These are phyloP conservation scores for Coccinonectria pachysandricola DNA, from an alignment of 2,329 filamentous ascomycete species.

Conservation along the genomic window DNA sequence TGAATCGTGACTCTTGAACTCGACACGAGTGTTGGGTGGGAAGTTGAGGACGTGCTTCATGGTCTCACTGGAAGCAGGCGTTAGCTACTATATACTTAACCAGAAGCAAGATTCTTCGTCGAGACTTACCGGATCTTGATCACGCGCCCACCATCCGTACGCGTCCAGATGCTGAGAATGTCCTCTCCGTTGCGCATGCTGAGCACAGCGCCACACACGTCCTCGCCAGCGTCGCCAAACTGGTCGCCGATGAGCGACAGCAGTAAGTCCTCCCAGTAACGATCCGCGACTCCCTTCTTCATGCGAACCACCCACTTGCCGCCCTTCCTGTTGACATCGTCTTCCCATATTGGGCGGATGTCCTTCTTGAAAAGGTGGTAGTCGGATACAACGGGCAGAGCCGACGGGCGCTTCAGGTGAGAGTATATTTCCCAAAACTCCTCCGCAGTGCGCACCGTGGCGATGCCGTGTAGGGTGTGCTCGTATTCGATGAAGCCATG, in stretches of 20 bases:
- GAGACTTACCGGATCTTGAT: constrained; percentile 86
- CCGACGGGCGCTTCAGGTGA: constrained; percentile 82
- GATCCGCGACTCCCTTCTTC: constrained; percentile 94
- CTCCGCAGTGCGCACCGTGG: constrained; percentile 70
- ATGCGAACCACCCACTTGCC: constrained; percentile 96
- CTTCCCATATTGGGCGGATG: constrained; percentile 95
- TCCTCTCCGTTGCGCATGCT: constrained; percentile 94
- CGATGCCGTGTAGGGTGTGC: constrained; percentile 85
- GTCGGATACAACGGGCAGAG: constrained; percentile 83
- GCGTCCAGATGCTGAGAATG: constrained; percentile 95
- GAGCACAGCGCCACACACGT: constrained; percentile 89
- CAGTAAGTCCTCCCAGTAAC: constrained; percentile 93
- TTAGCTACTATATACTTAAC: no score
- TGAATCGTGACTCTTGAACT: constrained; percentile 94
- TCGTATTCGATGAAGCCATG: constrained; percentile 84
- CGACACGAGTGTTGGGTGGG: constrained; percentile 78
- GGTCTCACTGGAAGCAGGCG: constrained; percentile 64
- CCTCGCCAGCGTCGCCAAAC: constrained; percentile 83
- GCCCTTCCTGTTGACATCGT: constrained; percentile 89
- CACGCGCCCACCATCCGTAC: constrained; percentile 84
- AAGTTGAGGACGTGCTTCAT: constrained; percentile 85
- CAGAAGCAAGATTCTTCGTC: no score
- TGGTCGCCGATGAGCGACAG: constrained; percentile 88
- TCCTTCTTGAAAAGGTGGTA: constrained; percentile 98
- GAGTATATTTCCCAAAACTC: constrained; percentile 86